Conservation (phyloP, 805 yeast species). For the Candida cerambycidarum region DNA sequence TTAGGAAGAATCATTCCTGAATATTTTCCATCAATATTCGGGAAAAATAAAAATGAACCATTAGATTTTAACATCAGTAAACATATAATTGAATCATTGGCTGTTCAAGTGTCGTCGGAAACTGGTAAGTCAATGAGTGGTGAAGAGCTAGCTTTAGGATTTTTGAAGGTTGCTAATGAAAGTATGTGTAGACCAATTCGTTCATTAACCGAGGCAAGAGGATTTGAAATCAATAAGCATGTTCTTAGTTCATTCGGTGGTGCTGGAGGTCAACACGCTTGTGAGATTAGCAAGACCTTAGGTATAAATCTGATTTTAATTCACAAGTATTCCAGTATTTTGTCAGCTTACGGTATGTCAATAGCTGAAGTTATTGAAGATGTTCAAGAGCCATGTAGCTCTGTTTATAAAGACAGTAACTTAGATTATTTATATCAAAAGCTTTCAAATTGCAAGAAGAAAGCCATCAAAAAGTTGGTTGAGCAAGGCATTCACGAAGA, state of each 20-base stretch:
- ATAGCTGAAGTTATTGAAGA: constrained; percentile 84
- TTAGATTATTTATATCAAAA: constrained; percentile 22
- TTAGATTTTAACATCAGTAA: constrained; percentile 57
- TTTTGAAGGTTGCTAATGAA: constrained; percentile 79
- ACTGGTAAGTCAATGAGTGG: no score
- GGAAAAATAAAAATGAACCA: constrained; percentile 75
- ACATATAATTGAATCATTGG: constrained; percentile 50
- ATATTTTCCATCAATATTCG: constrained; percentile 78
- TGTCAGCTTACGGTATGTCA: constrained; percentile 87
- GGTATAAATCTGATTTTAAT: constrained; percentile 69
- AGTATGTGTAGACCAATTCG: constrained; percentile 88
- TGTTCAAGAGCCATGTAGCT: constrained; percentile 69
- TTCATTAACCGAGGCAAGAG: constrained; percentile 81
- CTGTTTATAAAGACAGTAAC: constrained; percentile 17
- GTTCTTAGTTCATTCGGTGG: constrained; percentile 85
- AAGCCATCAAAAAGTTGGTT: constrained; percentile 11
- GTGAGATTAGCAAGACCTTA: constrained; percentile 68
- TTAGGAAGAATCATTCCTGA: constrained; percentile 73
- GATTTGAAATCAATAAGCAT: constrained; percentile 64
- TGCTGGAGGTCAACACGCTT: constrained; percentile 92
- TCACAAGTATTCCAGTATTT: constrained; percentile 77
- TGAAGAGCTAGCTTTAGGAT: constrained; percentile 70
- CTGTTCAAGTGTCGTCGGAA: no score
- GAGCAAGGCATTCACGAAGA: constrained; percentile 15
- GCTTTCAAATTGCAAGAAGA: not conserved